These are phyloP conservation scores for Ustilago tritici DNA, from an alignment of 1,284 basidiomycete species.

Conservation along the genomic window DNA sequence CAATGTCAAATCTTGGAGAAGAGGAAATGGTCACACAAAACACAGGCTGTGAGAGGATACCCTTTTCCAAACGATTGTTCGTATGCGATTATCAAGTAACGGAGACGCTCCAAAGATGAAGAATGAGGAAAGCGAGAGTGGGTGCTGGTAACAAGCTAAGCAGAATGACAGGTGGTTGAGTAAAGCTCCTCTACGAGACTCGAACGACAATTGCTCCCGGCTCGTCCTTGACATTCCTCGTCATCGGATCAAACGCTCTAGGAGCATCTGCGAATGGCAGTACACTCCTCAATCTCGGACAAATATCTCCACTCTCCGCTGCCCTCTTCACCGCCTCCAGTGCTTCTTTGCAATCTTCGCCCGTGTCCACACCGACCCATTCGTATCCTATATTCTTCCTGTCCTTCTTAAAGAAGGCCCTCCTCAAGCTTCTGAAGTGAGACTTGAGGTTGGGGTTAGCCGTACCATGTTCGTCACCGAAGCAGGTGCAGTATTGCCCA, in stretches of 20 bases:
- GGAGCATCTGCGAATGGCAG: conserved; percentile 64
- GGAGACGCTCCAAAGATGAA: neutral
- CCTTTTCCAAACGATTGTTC: conserved; percentile 7
- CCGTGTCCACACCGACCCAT: conserved; percentile 64
- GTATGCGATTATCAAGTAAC: conserved; percentile 1
- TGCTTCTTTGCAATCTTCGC: conserved; percentile 62
- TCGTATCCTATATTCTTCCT: conserved; percentile 70
- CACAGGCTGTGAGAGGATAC: neutral
- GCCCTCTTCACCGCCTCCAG: conserved; percentile 63
- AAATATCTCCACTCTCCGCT: conserved; percentile 62
- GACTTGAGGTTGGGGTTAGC: conserved; percentile 66
- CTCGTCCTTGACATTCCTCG: conserved; percentile 49
- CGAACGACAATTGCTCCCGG: conserved; percentile 63
- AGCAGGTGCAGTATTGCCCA: conserved; percentile 69
- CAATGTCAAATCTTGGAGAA: neutral
- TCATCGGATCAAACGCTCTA: conserved; percentile 59
- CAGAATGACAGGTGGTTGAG: neutral
- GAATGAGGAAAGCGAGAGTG: neutral
- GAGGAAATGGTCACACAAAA: neutral
- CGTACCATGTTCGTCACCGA: conserved; percentile 67
- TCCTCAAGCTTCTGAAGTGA: conserved; percentile 67
- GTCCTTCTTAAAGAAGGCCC: conserved; percentile 71
- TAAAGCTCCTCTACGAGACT: conserved; percentile 42
- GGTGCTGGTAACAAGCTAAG: neutral
- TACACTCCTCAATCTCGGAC: conserved; percentile 64